Evolutionary conservation across 352 stramenopile species (phyloP).

Genomic region (Peronospora destructor): DNA sequence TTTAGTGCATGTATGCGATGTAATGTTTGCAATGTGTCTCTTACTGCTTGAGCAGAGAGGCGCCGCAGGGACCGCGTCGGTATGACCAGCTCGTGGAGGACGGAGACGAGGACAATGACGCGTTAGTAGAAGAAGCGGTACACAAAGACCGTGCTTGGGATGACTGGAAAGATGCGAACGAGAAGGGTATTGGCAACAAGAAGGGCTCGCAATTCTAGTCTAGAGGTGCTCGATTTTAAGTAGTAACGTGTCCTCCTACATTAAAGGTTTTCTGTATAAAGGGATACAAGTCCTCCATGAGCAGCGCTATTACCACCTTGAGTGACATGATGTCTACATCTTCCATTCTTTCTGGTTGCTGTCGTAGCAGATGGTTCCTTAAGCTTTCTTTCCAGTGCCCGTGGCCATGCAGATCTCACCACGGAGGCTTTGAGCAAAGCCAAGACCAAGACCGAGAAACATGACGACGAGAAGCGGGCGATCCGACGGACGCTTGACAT

Average conservation of each 20-base stretch:
- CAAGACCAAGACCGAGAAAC: slow-evolving; percentile 38
- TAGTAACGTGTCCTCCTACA: neutral
- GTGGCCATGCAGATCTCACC: slow-evolving; percentile 70
- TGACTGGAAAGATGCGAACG: slow-evolving; percentile 95
- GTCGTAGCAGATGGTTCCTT: slow-evolving; percentile 11
- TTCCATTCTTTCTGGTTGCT: neutral
- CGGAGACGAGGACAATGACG: slow-evolving; percentile 91
- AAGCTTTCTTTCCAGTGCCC: slow-evolving; percentile 64
- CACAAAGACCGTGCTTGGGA: slow-evolving; percentile 94
- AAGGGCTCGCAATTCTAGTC: slow-evolving; percentile 89
- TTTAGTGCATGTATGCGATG: slow-evolving; percentile 2
- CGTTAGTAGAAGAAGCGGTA: slow-evolving; percentile 88
- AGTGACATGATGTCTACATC: neutral
- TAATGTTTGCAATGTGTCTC: slow-evolving; percentile 4
- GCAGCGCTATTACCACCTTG: neutral
- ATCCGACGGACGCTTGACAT: slow-evolving; percentile 50
- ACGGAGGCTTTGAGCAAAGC: slow-evolving; percentile 50
- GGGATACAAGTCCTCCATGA: neutral
- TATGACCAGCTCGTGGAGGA: slow-evolving; percentile 93
- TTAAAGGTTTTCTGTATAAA: neutral
- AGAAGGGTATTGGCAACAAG: slow-evolving; percentile 95
- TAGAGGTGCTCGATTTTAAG: neutral
- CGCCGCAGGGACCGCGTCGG: slow-evolving; percentile 51
- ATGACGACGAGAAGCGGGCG: slow-evolving; percentile 33
- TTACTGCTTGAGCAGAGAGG: slow-evolving; percentile 33